phyloP scores from a whole-genome alignment of 306 rosid genomes.

The Boehmeria nivea region DNA sequence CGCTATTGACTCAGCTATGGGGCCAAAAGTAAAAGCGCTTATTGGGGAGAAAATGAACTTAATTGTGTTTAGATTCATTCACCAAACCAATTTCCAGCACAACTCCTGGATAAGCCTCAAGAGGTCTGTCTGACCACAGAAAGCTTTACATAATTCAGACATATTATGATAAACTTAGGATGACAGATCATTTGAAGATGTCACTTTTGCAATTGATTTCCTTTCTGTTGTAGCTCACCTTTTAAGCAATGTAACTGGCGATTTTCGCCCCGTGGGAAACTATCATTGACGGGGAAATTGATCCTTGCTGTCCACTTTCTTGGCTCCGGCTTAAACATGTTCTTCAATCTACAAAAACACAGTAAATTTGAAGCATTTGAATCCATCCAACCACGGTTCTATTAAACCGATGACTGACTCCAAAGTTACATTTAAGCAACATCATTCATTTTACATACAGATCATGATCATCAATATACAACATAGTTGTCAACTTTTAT shows the following conservation, averaged over 20 bases:
- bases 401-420: no score
- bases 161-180: no score
- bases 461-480: no score
- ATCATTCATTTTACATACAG: no score
- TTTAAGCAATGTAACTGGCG: slow-evolving; percentile 44
- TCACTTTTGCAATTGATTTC: not conserved
- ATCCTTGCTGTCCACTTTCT: slow-evolving; percentile 87
- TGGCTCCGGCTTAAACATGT: no score
- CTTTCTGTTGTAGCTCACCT: no score
- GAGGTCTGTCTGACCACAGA: slow-evolving; percentile 57
- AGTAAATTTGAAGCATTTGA: no score
- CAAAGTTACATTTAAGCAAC: slow-evolving; percentile 6
- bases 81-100: slow-evolving; percentile 76
- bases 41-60: no score
- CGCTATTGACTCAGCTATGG: not conserved
- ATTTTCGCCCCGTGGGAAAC: slow-evolving; percentile 98
- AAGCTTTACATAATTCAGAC: not conserved
- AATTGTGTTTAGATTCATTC: slow-evolving; percentile 41
- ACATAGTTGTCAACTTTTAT: no score
- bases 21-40: no score
- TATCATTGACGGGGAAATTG: slow-evolving; percentile 87
- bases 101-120: slow-evolving; percentile 93
- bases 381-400: no score
- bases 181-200: not conserved
- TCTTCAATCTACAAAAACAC: no score